These are phyloP conservation scores for Lepiota venenata DNA, from an alignment of 768 basidiomycete species.

Conservation along the genomic window DNA sequence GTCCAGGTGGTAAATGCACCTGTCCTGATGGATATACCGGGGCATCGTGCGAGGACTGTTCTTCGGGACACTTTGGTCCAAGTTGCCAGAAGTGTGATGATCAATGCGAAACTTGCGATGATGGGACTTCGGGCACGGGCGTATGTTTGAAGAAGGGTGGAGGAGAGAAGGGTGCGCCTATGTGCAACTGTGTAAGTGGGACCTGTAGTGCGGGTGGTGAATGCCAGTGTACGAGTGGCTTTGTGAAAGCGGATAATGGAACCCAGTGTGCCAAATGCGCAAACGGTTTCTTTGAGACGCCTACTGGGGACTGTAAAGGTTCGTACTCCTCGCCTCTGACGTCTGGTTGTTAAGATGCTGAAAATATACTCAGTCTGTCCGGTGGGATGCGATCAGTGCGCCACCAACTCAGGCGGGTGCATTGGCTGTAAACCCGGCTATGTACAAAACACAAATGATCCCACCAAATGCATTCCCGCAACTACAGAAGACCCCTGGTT, in stretches of 20 bases:
- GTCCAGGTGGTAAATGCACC: slow-evolving; percentile 59
- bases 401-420: slow-evolving; percentile 63
- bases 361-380: slow-evolving; percentile 58
- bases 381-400: slow-evolving; percentile 70
- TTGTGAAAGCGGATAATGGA: slow-evolving; percentile 64
- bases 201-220: slow-evolving; percentile 63
- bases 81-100: slow-evolving; percentile 63
- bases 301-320: slow-evolving; percentile 73
- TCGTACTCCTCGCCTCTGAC: slow-evolving; percentile 16
- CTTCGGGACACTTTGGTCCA: slow-evolving; percentile 65
- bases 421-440: slow-evolving; percentile 67
- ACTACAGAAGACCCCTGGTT: slow-evolving; percentile 37
- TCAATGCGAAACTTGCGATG: slow-evolving; percentile 67
- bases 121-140: slow-evolving; percentile 73
- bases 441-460: slow-evolving; percentile 57
- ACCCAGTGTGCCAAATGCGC: slow-evolving; percentile 78
- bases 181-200: slow-evolving; percentile 80
- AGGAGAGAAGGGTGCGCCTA: not conserved
- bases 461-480: slow-evolving; percentile 59
- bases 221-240: slow-evolving; percentile 76
- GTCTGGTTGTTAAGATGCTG: slow-evolving; percentile 27
- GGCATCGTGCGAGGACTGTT: slow-evolving; percentile 72
- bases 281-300: slow-evolving; percentile 68
- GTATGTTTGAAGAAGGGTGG: slow-evolving; percentile 51
- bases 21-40: slow-evolving; percentile 73